These are phyloP conservation scores for Tricholoma furcatifolium DNA, from an alignment of 768 basidiomycete species.

Conservation along the genomic window DNA sequence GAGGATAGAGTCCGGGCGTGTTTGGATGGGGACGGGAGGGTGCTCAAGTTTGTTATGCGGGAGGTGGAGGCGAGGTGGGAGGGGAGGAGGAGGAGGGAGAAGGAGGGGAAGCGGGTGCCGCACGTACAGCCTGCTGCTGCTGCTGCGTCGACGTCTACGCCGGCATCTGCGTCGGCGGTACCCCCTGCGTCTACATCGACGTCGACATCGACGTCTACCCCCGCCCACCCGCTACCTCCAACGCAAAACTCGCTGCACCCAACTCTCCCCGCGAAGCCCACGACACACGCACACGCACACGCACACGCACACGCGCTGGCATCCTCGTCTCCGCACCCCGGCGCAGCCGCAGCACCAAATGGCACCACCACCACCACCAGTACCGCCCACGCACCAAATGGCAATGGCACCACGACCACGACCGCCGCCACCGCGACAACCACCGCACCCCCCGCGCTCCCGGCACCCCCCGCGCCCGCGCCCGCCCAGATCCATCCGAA, in stretches of 20 bases:
- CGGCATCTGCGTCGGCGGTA: too few relatives aligned
- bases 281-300: too few relatives aligned
- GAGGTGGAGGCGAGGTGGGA: constrained; percentile 59
- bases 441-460: too few relatives aligned
- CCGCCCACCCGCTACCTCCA: neutral
- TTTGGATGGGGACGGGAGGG: constrained; percentile 73
- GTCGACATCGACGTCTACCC: neutral
- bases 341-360: neutral
- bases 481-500: too few relatives aligned
- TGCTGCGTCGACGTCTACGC: too few relatives aligned
- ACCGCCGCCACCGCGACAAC: neutral
- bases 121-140: too few relatives aligned
- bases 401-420: neutral
- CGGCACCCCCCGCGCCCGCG: too few relatives aligned
- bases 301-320: too few relatives aligned
- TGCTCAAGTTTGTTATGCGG: constrained; percentile 62
- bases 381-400: neutral
- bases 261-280: constrained; percentile 16
- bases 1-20: constrained; percentile 70
- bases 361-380: neutral
- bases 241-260: constrained; percentile 2
- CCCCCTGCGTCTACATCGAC: too few relatives aligned
- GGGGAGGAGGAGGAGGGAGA: constrained; percentile 41
- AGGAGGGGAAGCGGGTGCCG: too few relatives aligned
- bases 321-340: too few relatives aligned